Conservation (phyloP, 768 basidiomycete genomes). For the Pleurotus giganteus region DNA sequence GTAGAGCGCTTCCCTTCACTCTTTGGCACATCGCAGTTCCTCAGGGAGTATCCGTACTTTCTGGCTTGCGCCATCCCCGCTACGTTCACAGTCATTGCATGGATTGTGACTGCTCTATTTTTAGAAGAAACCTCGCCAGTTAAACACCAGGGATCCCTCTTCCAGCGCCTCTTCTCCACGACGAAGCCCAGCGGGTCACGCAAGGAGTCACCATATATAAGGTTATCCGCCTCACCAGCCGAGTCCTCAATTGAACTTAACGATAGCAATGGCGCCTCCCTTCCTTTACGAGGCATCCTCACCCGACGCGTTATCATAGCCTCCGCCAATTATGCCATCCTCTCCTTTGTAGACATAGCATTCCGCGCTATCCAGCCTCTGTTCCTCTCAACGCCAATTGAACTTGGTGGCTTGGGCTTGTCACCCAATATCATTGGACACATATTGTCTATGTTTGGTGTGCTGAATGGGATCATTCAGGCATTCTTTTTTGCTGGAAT, state of each 20-base stretch:
- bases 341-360: conserved; percentile 51
- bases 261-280: not conserved
- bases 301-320: conserved; percentile 62
- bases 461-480: conserved; percentile 53
- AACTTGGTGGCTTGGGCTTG: conserved; percentile 57
- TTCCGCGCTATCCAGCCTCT: conserved; percentile 41
- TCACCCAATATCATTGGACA: conserved; percentile 51
- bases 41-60: conserved; percentile 55
- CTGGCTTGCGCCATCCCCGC: conserved; percentile 53
- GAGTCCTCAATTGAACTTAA: conserved; percentile 20
- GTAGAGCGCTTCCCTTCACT: conserved; percentile 44
- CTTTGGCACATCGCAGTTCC: conserved; percentile 42
- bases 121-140: conserved; percentile 37
- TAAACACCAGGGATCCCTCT: not conserved
- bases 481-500: conserved; percentile 49
- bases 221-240: conserved; percentile 1
- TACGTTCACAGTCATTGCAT: conserved; percentile 43
- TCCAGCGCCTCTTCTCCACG: not conserved
- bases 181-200: not conserved
- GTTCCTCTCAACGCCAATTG: conserved; percentile 55
- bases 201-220: conserved; percentile 8
- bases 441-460: conserved; percentile 49
- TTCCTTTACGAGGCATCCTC: conserved; percentile 33
- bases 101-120: conserved; percentile 39
- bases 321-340: conserved; percentile 63